Conservation (phyloP, 2,329 filamentous ascomycete species). For the Hypoxylon sp. region DNA sequence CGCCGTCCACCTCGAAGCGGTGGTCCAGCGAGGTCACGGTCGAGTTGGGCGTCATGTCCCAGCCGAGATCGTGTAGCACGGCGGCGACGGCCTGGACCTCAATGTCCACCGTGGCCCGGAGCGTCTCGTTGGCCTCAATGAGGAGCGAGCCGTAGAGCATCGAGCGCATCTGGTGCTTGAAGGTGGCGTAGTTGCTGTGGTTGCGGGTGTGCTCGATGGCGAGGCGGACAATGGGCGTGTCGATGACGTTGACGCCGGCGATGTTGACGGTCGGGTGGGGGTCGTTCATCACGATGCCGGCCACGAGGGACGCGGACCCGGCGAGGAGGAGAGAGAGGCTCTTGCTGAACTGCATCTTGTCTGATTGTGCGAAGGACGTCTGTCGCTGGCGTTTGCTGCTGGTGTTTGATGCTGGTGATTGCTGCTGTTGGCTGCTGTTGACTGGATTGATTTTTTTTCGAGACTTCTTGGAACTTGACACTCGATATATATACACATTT, state of each 20-base stretch:
- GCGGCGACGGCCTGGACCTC: conserved; percentile 37
- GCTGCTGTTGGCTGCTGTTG: neutral
- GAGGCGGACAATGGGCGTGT: conserved; percentile 37
- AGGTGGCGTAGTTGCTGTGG: conserved; percentile 34
- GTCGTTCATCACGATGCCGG: conserved; percentile 5
- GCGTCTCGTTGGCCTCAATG: conserved; percentile 35
- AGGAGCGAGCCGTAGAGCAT: conserved; percentile 39
- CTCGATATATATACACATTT: conserved; percentile 27
- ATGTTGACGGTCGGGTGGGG: conserved; percentile 35
- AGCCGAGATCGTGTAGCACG: conserved; percentile 41
- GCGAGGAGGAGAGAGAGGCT: conserved; percentile 18
- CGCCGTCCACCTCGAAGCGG: conserved; percentile 43
- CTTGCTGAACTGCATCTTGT: conserved; percentile 28
- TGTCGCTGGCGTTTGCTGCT: too few relatives aligned
- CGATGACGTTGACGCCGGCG: conserved; percentile 37
- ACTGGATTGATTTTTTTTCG: conserved; percentile 5
- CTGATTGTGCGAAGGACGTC: conserved; percentile 4
- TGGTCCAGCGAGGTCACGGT: conserved; percentile 32
- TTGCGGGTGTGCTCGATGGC: conserved; percentile 28
- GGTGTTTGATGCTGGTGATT: conserved; percentile 2
- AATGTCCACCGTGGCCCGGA: conserved; percentile 34
- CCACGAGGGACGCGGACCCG: conserved; percentile 11
- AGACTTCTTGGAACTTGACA: neutral
- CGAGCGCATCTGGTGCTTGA: conserved; percentile 38
- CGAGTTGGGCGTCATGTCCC: conserved; percentile 37